Conservation (phyloP, 2,329 filamentous ascomycete genomes). For the Fusarium acutatum region DNA sequence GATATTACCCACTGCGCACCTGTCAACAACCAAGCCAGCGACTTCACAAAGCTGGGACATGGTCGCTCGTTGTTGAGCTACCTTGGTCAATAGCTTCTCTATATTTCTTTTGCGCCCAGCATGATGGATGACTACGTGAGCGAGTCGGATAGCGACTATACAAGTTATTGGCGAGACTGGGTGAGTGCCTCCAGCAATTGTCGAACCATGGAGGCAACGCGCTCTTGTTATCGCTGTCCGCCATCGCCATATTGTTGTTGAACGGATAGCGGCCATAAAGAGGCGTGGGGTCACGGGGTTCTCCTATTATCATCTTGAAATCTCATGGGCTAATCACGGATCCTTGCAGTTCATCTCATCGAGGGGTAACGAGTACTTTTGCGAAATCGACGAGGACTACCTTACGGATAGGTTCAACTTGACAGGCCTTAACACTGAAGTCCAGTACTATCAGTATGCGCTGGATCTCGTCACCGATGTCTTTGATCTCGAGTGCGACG, state of each 20-base stretch:
- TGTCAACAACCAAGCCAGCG: not conserved
- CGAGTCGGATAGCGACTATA: conserved; percentile 98
- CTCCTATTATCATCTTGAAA: not conserved
- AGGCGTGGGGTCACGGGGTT: conserved; percentile 21
- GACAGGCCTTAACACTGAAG: conserved; percentile 95
- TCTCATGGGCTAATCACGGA: conserved; percentile 23
- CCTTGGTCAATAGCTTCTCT: conserved; percentile 22
- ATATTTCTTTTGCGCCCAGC: conserved; percentile 20
- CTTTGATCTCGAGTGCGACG: conserved; percentile 98
- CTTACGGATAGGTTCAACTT: conserved; percentile 98
- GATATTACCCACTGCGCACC: conserved; percentile 18
- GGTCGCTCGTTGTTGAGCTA: conserved; percentile 42
- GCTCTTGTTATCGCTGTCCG: not conserved
- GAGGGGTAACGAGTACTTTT: conserved; percentile 98
- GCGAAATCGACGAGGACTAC: conserved; percentile 99
- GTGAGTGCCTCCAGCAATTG: conserved; percentile 64
- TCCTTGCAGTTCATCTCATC: conserved; percentile 88
- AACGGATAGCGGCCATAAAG: not conserved
- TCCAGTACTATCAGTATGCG: conserved; percentile 99
- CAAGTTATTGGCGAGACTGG: conserved; percentile 99
- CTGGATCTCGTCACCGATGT: conserved; percentile 97
- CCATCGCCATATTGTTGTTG: not conserved
- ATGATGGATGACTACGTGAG: conserved; percentile 97
- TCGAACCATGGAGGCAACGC: not conserved
- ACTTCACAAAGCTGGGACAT: conserved; percentile 35